A percentile compares a stretch with the other conserved stretches of the same genome.
phyloP scores from a whole-genome alignment of 192 early-diverging fungal genomes.

The Entomortierella lignicola region DNA sequence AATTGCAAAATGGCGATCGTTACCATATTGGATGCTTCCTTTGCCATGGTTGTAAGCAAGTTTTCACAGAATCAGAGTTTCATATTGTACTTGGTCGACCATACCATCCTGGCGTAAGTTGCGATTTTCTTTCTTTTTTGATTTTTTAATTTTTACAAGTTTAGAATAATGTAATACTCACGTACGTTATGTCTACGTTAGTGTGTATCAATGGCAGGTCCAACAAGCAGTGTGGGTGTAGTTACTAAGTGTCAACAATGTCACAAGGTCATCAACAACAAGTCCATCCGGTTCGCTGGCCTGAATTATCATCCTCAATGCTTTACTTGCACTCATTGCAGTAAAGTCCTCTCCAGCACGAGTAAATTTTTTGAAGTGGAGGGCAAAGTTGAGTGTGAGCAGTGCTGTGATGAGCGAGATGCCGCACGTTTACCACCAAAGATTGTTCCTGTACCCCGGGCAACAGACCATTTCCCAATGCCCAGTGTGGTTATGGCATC shows the following conservation, averaged over 20 bases:
- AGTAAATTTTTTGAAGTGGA: conserved; percentile 57
- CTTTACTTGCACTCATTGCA: conserved; percentile 54
- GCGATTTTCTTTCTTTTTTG: not conserved
- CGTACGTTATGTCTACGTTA: no score
- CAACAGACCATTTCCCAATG: conserved; percentile 32
- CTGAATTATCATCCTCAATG: conserved; percentile 56
- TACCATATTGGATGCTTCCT: conserved; percentile 60
- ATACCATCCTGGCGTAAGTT: conserved; percentile 57
- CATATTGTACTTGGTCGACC: conserved; percentile 51
- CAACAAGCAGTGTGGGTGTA: conserved; percentile 18
- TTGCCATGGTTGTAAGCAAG: conserved; percentile 55
- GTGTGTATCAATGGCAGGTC: conserved; percentile 41
- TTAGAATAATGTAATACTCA: no score
- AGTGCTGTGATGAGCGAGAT: conserved; percentile 48
- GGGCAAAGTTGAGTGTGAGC: conserved; percentile 56
- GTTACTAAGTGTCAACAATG: conserved; percentile 54
- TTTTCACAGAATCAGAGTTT: conserved; percentile 60
- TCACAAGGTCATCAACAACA: conserved; percentile 39
- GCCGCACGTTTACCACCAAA: conserved; percentile 25
- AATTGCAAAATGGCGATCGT: conserved; percentile 50
- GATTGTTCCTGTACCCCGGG: conserved; percentile 38
- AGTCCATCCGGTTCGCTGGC: conserved; percentile 48
- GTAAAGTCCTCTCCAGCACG: conserved; percentile 38
- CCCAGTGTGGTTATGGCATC: conserved; percentile 5
- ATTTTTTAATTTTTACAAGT: no score